Evolutionary conservation across 169 alveolate species (phyloP), one percentile per base, ranked within the genome.

Genomic region (Besnoitia besnoiti): DNA sequence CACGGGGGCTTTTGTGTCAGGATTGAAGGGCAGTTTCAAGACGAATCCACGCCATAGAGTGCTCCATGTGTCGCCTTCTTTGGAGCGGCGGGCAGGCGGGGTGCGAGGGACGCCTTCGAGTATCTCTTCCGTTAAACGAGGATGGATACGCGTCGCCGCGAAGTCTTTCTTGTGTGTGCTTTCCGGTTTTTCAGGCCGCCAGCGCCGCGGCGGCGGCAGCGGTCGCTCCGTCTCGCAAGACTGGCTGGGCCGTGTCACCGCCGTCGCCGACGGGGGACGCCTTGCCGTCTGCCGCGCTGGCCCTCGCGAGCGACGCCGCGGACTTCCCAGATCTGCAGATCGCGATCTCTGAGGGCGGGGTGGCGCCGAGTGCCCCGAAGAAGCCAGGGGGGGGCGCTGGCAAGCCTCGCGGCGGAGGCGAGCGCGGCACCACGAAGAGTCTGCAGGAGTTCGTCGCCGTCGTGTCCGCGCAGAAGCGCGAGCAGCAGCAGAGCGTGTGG

Each of bases 391-490:
- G 27, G 8, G 85, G 49, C 8, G 85, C 50, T 16, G 85, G 27
- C 24, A 49, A 49, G 59, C 16, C 59, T 49, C 77, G 77, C 12
- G 77, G 77, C 40, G 85, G 80, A 30, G 80, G 85, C 30, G 85
- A 39, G 51, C 85, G 50, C 33, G 85, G 85, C 55, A 76, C 55
- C n/a, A 76, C 85, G 85, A 76, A 76, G 50, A 39, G 40, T 10
- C 85, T 76, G 27, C 85, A 76, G 50, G 85, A 76, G 85, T 76
- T 76, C 49, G 85, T 76, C n/a, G 85, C 85, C n/a, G 85, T 39
- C n/a, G 85, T 76, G 51, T 16, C 7, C 27, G 85, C 85, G 30
- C 85, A 76, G 85, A 76, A 39, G 33, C 44, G 49, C 33, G 85
- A 76, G 49, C 40, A 27, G 77, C 77, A 61, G 14, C 77, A 61